Percentiles rank a stretch among this genome's conserved stretches.
Evolutionary conservation across 169 alveolate species (phyloP).

Genomic region (Cryptosporidium sp.): DNA sequence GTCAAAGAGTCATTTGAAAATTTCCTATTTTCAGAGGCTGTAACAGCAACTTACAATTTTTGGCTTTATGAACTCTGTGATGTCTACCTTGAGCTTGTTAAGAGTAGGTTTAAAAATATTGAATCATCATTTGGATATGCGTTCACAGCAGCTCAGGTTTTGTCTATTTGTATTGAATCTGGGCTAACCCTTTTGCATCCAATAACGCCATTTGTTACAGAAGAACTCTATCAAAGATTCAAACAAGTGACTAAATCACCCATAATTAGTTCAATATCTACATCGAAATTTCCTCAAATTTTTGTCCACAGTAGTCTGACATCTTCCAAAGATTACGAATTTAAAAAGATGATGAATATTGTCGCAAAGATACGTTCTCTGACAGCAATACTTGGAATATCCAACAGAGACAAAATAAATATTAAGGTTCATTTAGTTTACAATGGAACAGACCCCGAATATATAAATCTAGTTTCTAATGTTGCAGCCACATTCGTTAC

Average conservation of each 20-base stretch:
- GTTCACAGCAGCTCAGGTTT: constrained; percentile 79
- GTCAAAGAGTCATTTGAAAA: constrained; percentile 87
- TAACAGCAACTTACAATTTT: constrained; percentile 92
- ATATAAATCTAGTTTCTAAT: constrained; percentile 9
- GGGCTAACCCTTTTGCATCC: constrained; percentile 95
- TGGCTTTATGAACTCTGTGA: constrained; percentile 98
- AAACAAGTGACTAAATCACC: constrained; percentile 80
- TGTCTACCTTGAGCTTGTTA: constrained; percentile 95
- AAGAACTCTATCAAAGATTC: constrained; percentile 95
- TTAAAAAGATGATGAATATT: constrained; percentile 51
- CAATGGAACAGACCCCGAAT: constrained; percentile 12
- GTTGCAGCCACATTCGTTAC: constrained; percentile 40
- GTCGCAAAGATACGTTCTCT: constrained; percentile 76
- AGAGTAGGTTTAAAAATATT: constrained; percentile 83
- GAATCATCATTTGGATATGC: constrained; percentile 79
- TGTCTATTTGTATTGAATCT: constrained; percentile 81
- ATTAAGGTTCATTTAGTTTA: constrained; percentile 28
- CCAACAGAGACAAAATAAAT: constrained; percentile 43
- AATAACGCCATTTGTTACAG: constrained; percentile 97
- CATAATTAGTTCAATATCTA: constrained; percentile 77
- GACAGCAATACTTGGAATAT: constrained; percentile 66
- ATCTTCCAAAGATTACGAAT: constrained; percentile 55
- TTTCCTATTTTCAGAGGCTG: constrained; percentile 95
- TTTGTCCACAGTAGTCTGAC: constrained; percentile 80
- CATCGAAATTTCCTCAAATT: not conserved